phyloP scores from a whole-genome alignment of 1,139 yeast species.

The Hyphopichia wangnamkhiaoensis region DNA sequence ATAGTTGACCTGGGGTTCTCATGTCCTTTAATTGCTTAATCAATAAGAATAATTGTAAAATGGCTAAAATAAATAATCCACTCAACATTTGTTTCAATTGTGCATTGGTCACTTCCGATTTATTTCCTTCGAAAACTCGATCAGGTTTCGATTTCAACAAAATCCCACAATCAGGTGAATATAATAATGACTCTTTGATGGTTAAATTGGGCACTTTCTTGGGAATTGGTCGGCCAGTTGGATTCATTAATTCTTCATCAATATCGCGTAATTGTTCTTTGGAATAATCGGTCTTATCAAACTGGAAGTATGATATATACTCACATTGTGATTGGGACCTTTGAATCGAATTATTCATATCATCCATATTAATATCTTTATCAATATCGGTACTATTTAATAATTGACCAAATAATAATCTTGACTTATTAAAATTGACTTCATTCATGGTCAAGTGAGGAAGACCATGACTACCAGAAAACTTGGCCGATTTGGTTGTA shows the following conservation, averaged over 20 bases:
- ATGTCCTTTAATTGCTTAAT: constrained; percentile 67
- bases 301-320: constrained; percentile 64
- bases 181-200: constrained; percentile 58
- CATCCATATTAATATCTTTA: constrained; percentile 35
- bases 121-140: constrained; percentile 51
- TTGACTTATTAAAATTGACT: constrained; percentile 41
- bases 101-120: constrained; percentile 49
- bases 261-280: constrained; percentile 55
- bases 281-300: constrained; percentile 58
- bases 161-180: constrained; percentile 89
- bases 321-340: constrained; percentile 63
- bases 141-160: constrained; percentile 39
- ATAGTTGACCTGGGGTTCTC: constrained; percentile 76
- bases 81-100: constrained; percentile 47
- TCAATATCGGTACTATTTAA: constrained; percentile 43
- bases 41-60: constrained; percentile 31
- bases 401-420: constrained; percentile 36
- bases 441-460: constrained; percentile 58
- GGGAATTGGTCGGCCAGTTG: constrained; percentile 74
- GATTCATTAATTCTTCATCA: constrained; percentile 70
- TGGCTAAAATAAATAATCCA: constrained; percentile 47
- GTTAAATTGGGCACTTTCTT: constrained; percentile 53
- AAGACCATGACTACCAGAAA: constrained; percentile 59
- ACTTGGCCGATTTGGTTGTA: constrained; percentile 70
- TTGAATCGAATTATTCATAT: constrained; percentile 37